These are phyloP conservation scores for Magnusiomyces sp. DNA, from an alignment of 1,139 yeast genomes.

Conservation along the genomic window DNA sequence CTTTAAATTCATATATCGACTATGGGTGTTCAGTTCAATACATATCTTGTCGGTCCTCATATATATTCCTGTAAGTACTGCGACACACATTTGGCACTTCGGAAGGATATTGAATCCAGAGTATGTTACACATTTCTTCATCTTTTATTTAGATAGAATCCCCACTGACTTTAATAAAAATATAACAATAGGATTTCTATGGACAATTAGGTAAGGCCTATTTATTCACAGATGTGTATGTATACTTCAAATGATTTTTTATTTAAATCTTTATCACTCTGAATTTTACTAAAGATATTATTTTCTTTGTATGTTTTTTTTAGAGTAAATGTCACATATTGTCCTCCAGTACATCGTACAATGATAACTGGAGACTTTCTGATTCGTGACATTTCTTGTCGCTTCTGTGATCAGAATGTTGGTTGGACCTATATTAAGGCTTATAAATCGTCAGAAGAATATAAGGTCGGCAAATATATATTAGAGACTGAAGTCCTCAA, in stretches of 20 bases:
- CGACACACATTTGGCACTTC: slow-evolving; percentile 33
- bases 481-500: slow-evolving; percentile 41
- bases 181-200: slow-evolving; percentile 27
- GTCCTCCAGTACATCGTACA: slow-evolving; percentile 31
- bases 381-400: slow-evolving; percentile 57
- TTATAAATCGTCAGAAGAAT: slow-evolving; percentile 45
- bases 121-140: slow-evolving; percentile 16
- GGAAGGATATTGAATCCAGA: slow-evolving; percentile 32
- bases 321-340: slow-evolving; percentile 33
- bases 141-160: background rate
- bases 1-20: too few species aligned
- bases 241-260: slow-evolving; percentile 6
- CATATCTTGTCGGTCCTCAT: slow-evolving; percentile 26
- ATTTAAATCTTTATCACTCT: background rate
- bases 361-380: slow-evolving; percentile 70
- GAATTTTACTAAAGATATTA: background rate
- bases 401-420: slow-evolving; percentile 50
- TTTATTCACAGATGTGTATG: slow-evolving; percentile 33
- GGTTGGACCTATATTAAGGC: slow-evolving; percentile 79
- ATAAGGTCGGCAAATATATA: slow-evolving; percentile 73
- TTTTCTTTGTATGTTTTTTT: background rate
- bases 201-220: slow-evolving; percentile 37
- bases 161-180: background rate
- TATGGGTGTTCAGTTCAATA: slow-evolving; percentile 33
- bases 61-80: slow-evolving; percentile 35